These are phyloP conservation scores for Leishmania mexicana DNA, from an alignment of 208 protist species.

Conservation along the genomic window DNA sequence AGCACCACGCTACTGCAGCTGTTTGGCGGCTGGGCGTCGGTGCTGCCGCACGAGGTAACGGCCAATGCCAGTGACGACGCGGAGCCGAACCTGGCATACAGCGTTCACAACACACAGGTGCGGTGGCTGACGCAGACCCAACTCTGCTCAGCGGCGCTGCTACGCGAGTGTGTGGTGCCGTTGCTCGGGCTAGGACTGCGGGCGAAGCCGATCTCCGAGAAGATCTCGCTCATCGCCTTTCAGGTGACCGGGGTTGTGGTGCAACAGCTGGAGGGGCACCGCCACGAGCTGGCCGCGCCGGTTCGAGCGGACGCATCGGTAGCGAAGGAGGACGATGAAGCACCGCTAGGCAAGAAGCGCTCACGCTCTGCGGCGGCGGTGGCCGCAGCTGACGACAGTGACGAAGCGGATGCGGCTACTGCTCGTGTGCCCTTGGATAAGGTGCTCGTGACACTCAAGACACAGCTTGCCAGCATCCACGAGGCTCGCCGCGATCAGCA, in stretches of 20 bases:
- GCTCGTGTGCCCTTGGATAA: conserved; percentile 29
- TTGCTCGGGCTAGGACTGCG: conserved; percentile 52
- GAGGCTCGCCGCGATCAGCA: conserved; percentile 34
- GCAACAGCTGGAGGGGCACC: conserved; percentile 77
- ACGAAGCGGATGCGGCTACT: neutral
- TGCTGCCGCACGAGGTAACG: conserved; percentile 44
- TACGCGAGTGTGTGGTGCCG: conserved; percentile 41
- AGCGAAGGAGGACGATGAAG: neutral
- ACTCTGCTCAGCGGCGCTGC: conserved; percentile 24
- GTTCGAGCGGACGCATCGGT: neutral
- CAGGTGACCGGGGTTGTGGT: conserved; percentile 60
- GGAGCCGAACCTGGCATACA: neutral
- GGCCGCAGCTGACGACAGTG: neutral
- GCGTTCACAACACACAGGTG: conserved; percentile 29
- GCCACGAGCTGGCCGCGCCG: conserved; percentile 29
- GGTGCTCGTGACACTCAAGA: conserved; percentile 37
- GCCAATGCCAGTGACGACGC: conserved; percentile 15
- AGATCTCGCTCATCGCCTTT: conserved; percentile 55
- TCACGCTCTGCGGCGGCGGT: neutral
- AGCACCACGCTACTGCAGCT: conserved; percentile 83
- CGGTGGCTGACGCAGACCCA: conserved; percentile 45
- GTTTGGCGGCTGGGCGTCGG: conserved; percentile 67
- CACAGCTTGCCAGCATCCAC: conserved; percentile 30
- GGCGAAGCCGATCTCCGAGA: conserved; percentile 53
- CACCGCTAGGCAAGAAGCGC: conserved; percentile 21